phyloP scores from a whole-genome alignment of 306 rosid species.

The Lotus japonicus region DNA sequence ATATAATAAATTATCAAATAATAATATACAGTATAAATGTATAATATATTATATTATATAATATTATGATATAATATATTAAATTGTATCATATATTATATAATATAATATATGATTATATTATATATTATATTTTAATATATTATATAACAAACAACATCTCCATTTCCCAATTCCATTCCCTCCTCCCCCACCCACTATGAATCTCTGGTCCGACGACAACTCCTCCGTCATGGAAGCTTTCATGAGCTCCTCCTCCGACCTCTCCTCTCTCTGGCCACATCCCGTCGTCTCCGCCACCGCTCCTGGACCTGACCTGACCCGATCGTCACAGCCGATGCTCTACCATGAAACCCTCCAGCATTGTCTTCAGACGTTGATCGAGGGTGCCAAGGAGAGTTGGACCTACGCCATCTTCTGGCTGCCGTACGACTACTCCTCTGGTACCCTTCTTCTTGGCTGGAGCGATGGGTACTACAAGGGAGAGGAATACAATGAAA shows the following conservation, averaged over 20 bases:
- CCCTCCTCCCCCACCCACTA: too few species aligned
- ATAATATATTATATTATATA: too few species aligned
- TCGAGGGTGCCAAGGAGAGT: slow-evolving; percentile 59
- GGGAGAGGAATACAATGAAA: slow-evolving; percentile 64
- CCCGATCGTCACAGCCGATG: too few species aligned
- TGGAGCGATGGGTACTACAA: slow-evolving; percentile 97
- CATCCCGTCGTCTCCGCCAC: background rate
- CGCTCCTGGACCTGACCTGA: too few species aligned
- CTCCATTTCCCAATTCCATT: too few species aligned
- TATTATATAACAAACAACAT: too few species aligned
- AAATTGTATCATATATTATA: too few species aligned
- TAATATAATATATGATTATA: too few species aligned
- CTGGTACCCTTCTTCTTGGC: slow-evolving; percentile 44
- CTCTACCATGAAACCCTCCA: slow-evolving; percentile 81
- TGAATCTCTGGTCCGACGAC: slow-evolving; percentile 88
- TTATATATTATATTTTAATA: too few species aligned
- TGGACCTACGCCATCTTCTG: slow-evolving; percentile 98
- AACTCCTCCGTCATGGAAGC: slow-evolving; percentile 90
- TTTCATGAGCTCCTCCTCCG: slow-evolving; percentile 56
- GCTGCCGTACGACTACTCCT: slow-evolving; percentile 72
- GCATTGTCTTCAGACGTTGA: slow-evolving; percentile 78
- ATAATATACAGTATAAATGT: too few species aligned
- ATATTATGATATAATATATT: too few species aligned
- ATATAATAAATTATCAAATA: too few species aligned
- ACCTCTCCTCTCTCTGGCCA: slow-evolving; percentile 64